Evolutionary conservation across 139 green algal genomes (phyloP), one percentile per base, ranked within the genome.

Genomic region (Coelastrella sp.): DNA sequence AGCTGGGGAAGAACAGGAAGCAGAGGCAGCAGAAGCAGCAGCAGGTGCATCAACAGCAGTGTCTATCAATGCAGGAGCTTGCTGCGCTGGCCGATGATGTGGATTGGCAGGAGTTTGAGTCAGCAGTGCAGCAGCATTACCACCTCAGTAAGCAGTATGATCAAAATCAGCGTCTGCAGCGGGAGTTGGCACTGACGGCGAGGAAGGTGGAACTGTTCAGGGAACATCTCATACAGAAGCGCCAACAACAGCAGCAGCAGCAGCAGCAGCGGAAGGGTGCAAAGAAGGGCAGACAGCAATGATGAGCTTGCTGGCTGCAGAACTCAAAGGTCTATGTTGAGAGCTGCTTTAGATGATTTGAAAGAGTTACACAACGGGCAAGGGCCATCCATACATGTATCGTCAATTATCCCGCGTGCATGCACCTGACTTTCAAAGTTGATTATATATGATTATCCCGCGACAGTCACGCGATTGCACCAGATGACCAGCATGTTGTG

Each of bases 121-220:
- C 41, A 30, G 75, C 75, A 5, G 1, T 68, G 79, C 30, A 68
- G 63, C 59, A 69, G 64, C 66, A 78, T 32, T 67, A 85, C 9
- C 13, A 48, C 64, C 23, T 79, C 7, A 67, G 48, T 41, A 78
- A 38, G 79, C 45, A 48, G 64, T 79, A 79, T 38, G 2, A 9
- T 32, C 23, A 21, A 11, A 85, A 85, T 38, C 21, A 19, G n/a
- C 43, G 79, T 63, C 35, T 85, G 45, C 34, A 64, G 45, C 64
- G 35, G 25, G 64, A 79, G 64, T 15, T 53, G 32, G 64, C 64
- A 13, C 4, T 85, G 34, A 19, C 37, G 13, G 79, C 15, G 8
- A 48, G 43, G 41, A 85, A 79, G 48, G 45, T 85, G 21, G 23
- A 78, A 48, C 9, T 85, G 64, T 85, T 85, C 45, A 74, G 66